A percentile compares a stretch with the other conserved stretches of the same genome.
Conservation (phyloP, 1,284 basidiomycete genomes). For the Takashimella tepidaria region DNA sequence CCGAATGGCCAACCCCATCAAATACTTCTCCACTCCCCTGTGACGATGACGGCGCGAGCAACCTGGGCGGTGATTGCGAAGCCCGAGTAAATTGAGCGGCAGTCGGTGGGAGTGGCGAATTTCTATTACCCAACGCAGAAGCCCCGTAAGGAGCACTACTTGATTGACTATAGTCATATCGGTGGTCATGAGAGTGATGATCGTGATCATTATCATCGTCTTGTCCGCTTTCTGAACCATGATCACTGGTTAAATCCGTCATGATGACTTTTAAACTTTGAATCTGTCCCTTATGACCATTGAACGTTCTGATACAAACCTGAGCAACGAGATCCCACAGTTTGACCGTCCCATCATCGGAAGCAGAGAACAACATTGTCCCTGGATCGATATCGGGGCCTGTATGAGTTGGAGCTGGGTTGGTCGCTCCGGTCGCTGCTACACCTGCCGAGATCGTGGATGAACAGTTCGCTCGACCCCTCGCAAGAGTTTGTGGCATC, state of each 20-base stretch:
- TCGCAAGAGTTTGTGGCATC: conserved; percentile 43
- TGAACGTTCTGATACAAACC: conserved; percentile 76
- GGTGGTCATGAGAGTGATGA: conserved; percentile 6
- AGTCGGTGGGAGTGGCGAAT: not conserved
- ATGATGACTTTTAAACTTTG: conserved; percentile 81
- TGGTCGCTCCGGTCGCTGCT: not conserved
- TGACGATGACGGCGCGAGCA: not conserved
- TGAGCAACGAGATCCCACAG: conserved; percentile 86
- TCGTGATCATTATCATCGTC: conserved; percentile 17
- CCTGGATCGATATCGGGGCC: conserved; percentile 59
- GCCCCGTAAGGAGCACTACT: not conserved
- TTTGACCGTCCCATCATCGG: conserved; percentile 88
- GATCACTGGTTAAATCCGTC: conserved; percentile 48
- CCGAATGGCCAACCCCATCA: conserved; percentile 22
- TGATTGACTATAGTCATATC: not conserved
- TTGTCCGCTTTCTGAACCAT: conserved; percentile 26
- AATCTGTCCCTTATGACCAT: conserved; percentile 90
- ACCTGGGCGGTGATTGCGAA: not conserved
- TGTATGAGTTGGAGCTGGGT: not conserved
- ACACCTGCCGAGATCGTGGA: not conserved
- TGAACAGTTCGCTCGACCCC: conserved; percentile 2
- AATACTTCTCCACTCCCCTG: conserved; percentile 16
- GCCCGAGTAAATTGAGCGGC: not conserved
- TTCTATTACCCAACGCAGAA: not conserved
- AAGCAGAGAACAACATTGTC: conserved; percentile 94